Conservation (phyloP, 2,329 filamentous ascomycete species). For the Dothideomycetidae sp. region DNA sequence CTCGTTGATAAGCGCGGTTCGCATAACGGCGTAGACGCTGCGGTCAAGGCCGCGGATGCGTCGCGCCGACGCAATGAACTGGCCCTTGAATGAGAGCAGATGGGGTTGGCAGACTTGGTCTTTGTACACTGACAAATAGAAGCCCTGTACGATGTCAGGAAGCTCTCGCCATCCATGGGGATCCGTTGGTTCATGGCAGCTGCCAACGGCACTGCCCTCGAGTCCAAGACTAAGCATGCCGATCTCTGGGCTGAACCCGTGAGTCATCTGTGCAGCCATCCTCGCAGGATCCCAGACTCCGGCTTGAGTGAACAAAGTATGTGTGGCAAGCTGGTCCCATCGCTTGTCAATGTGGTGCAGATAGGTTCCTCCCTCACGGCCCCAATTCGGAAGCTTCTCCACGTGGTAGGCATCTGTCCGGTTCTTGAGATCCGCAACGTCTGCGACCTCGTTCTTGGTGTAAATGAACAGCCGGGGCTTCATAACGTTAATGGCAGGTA, state of each 20-base stretch:
- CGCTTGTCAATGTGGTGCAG: conserved; percentile 31
- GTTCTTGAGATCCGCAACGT: conserved; percentile 14
- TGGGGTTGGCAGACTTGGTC: conserved; percentile 15
- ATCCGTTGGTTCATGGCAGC: conserved; percentile 28
- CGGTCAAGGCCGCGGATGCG: conserved; percentile 27
- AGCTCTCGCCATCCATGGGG: conserved; percentile 29
- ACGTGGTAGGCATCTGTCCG: conserved; percentile 17
- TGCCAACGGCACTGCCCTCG: conserved; percentile 21
- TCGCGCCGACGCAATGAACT: conserved; percentile 32
- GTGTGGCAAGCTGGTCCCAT: conserved; percentile 31
- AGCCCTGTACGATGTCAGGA: conserved; percentile 24
- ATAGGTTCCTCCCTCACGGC: conserved; percentile 33
- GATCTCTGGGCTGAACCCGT: conserved; percentile 28
- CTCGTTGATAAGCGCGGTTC: conserved; percentile 15
- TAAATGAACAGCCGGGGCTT: conserved; percentile 20
- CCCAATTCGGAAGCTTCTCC: conserved; percentile 25
- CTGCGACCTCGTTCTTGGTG: conserved; percentile 19
- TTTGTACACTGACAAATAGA: conserved; percentile 20
- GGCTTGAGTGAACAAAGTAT: conserved; percentile 37
- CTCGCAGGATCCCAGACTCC: conserved; percentile 27
- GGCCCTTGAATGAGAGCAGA: conserved; percentile 32
- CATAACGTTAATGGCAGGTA: conserved; percentile 14
- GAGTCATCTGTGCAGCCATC: conserved; percentile 24
- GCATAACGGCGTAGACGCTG: conserved; percentile 23
- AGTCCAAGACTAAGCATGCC: conserved; percentile 33